Percentiles rank a stretch among this genome's conserved stretches.
phyloP scores from a whole-genome alignment of 345 rosid genomes.

The Luvunga scandens region DNA sequence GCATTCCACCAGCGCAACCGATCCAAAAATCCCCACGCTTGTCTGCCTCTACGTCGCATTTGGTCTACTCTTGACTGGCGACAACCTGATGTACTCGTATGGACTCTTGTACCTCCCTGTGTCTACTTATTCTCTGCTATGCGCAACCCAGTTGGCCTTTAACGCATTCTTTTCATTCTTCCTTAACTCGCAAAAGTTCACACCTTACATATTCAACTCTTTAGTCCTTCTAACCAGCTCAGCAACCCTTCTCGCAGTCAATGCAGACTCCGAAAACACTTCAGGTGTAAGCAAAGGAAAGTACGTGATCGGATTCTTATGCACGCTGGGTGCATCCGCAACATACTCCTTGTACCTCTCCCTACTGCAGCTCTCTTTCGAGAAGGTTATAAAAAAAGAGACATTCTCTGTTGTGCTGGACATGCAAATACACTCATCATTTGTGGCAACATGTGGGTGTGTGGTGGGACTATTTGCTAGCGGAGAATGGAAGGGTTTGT shows the following conservation, averaged over 20 bases:
- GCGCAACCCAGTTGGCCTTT: constrained; percentile 56
- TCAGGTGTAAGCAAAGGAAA: constrained; percentile 21
- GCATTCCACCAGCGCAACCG: constrained; percentile 12
- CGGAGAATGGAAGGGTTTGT: constrained; percentile 43
- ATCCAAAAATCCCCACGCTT: constrained; percentile 24
- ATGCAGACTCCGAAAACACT: constrained; percentile 36
- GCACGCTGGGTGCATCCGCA: constrained; percentile 48
- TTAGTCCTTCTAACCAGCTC: constrained; percentile 47
- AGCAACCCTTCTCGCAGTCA: constrained; percentile 48
- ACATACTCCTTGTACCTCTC: constrained; percentile 46
- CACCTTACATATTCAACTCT: constrained; percentile 46
- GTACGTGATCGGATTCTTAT: constrained; percentile 42
- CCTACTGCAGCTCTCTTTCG: constrained; percentile 41
- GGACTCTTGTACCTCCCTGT: constrained; percentile 56
- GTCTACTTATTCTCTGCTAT: constrained; percentile 54
- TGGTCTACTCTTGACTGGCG: constrained; percentile 43
- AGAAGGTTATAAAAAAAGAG: constrained; percentile 38
- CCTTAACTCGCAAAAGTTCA: constrained; percentile 51
- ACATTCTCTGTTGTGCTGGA: constrained; percentile 40
- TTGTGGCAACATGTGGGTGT: constrained; percentile 40
- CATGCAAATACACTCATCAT: constrained; percentile 46
- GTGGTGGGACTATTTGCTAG: constrained; percentile 43
- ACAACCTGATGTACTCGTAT: constrained; percentile 54
- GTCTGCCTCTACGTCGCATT: constrained; percentile 28
- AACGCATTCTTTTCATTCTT: constrained; percentile 51